A percentile compares a stretch with the other conserved stretches of the same genome.
phyloP scores from a whole-genome alignment of 306 rosid species.

The Styphnolobium japonicum region DNA sequence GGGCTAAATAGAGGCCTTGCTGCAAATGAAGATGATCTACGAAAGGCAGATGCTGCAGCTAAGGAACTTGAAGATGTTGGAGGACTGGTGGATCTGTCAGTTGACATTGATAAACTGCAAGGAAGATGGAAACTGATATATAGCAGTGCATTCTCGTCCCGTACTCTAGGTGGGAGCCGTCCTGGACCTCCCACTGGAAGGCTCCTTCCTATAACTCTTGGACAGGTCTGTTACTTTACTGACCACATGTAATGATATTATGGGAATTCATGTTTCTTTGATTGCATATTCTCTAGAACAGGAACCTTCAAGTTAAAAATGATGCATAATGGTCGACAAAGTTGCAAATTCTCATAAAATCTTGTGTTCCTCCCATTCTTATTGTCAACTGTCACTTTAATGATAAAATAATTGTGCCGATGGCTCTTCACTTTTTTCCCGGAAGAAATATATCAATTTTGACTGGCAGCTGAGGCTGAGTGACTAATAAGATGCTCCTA shows the following conservation, averaged over 20 bases:
- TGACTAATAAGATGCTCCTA: not conserved
- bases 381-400: not conserved
- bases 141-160: conserved; percentile 91
- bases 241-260: not conserved
- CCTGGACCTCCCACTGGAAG: conserved; percentile 93
- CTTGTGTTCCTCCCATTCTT: not conserved
- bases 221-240: conserved; percentile 62
- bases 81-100: conserved; percentile 73
- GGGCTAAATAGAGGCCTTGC: conserved; percentile 97
- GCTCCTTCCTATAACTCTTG: conserved; percentile 86
- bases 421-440: not conserved
- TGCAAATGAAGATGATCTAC: conserved; percentile 76
- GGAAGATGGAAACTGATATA: conserved; percentile 93
- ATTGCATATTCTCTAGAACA: not conserved
- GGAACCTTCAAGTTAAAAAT: not conserved
- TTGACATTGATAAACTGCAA: conserved; percentile 69
- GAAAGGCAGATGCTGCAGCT: conserved; percentile 80
- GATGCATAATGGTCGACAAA: not conserved
- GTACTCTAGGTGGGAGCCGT: conserved; percentile 89
- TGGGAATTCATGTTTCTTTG: not conserved
- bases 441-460: not conserved
- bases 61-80: conserved; percentile 77
- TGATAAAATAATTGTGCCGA: not conserved
- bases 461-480: not conserved
- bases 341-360: not conserved